A percentile compares a stretch with the other conserved stretches of the same genome.
Conservation (phyloP, 2,329 filamentous ascomycete species). For the Sporothrix luriei region DNA sequence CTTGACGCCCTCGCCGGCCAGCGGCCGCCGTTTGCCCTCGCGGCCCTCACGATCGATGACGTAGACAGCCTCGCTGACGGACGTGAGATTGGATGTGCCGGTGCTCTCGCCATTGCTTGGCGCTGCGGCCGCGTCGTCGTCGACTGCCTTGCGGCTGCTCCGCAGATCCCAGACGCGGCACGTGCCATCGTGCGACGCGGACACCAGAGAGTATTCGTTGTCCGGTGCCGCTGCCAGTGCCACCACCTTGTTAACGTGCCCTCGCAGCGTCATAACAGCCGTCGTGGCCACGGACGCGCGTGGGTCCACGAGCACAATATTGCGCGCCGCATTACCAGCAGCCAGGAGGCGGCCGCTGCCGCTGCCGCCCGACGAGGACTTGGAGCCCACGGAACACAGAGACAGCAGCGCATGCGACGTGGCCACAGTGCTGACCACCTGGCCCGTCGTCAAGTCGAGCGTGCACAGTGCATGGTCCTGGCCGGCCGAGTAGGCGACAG, state of each 20-base stretch:
- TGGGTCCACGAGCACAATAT: constrained; percentile 92
- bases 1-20: constrained; percentile 82
- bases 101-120: constrained; percentile 10
- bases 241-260: constrained; percentile 75
- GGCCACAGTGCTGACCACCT: constrained; percentile 77
- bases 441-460: constrained; percentile 81
- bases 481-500: constrained; percentile 87
- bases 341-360: constrained; percentile 51
- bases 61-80: constrained; percentile 73
- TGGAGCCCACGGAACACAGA: constrained; percentile 67
- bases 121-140: constrained; percentile 24
- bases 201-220: constrained; percentile 81
- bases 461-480: constrained; percentile 90
- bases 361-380: neutral
- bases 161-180: constrained; percentile 93
- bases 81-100: constrained; percentile 44
- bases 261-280: constrained; percentile 85
- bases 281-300: constrained; percentile 74
- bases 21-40: constrained; percentile 63
- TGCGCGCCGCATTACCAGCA: constrained; percentile 79
- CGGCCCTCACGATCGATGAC: constrained; percentile 70
- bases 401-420: constrained; percentile 83
- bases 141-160: constrained; percentile 60
- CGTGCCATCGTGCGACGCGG: constrained; percentile 88
- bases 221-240: constrained; percentile 56